Base-by-base conservation (phyloP, 2,329 filamentous ascomycete genomes). In the Fusarium longipes region DNA sequence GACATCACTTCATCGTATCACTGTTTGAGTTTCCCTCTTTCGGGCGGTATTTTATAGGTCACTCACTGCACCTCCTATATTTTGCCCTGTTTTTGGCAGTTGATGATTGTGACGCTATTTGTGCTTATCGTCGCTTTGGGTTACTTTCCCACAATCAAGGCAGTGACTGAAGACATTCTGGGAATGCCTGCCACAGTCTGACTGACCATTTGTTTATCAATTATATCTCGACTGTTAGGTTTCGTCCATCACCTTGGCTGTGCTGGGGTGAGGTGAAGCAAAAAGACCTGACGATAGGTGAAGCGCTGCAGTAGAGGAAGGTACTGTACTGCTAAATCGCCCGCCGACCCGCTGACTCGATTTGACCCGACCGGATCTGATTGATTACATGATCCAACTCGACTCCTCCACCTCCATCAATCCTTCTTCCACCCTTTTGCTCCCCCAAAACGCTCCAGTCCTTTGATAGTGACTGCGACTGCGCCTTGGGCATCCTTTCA, bases 401-500 rank as follows among this genome's bases (percentile, higher is more conserved):
- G 66, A 65, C 58, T 51, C 65, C 57, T 62, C 60, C 67, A 65
- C 60, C 61, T 67, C 58, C 60, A 60, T 66, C 55, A 52, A 59
- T 42, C 57, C 39, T 36, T 54, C 49, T 51, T 53, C 63, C 58
- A 47, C 63, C 48, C 51, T 65, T 47, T 54, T 65, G 55, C 61
- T 61, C 38, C 44, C 44, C 44, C 45, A 61, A 67, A 62, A 57
- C 65, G 69, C 67, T 68, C 68, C 71, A 72, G 75, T 75, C 75
- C 73, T 73, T 74, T 74, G 61, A 56, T 59, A 72, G 73, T 74
- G 61, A 60, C 61, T 72, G 73, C 74, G 73, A 77, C 72, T 76
- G 74, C 70, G 74, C 74, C 49, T 20, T n/a, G n/a, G 38, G 72
- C 73, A 64, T 68, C 56, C 74, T 74, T 78, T 77, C 89, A 95